Evolutionary conservation across 805 yeast genomes (phyloP).

Genomic region (Candida tibetensis): DNA sequence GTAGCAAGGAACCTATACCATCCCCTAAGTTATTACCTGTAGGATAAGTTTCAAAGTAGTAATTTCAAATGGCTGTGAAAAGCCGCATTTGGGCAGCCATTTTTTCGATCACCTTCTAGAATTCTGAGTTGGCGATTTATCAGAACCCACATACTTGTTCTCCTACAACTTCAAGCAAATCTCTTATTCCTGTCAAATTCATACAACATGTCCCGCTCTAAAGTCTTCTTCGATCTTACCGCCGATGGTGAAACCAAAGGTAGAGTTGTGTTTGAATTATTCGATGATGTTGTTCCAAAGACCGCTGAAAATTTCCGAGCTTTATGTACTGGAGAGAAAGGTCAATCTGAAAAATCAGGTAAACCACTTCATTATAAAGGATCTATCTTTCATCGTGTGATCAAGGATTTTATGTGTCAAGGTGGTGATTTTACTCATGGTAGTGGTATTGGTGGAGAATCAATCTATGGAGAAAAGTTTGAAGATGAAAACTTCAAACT

Average conservation of each 20-base stretch:
- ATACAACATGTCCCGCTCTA: conserved; percentile 30
- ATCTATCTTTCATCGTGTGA: conserved; percentile 90
- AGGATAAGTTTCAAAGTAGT: no score
- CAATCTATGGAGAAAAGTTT: conserved; percentile 52
- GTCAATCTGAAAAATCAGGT: conserved; percentile 52
- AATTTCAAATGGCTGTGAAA: no score
- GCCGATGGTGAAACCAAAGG: conserved; percentile 71
- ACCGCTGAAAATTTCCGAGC: conserved; percentile 90
- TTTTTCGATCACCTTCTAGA: no score
- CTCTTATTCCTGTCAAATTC: no score
- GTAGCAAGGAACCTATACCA: no score
- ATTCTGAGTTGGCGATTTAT: no score
- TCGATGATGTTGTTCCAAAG: conserved; percentile 72
- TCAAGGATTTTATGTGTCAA: conserved; percentile 86
- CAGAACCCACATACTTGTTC: no score
- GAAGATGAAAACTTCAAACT: conserved; percentile 85
- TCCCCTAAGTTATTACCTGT: no score
- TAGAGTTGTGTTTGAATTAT: conserved; percentile 74
- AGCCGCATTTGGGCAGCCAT: no score
- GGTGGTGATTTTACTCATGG: conserved; percentile 74
- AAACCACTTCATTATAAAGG: conserved; percentile 73
- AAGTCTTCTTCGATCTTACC: conserved; percentile 75
- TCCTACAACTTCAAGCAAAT: no score
- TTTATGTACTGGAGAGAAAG: conserved; percentile 86
- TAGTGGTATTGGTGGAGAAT: conserved; percentile 43